Evolutionary conservation across 2,329 filamentous ascomycete species (phyloP).

Genomic region (Calonectria hongkongensis): DNA sequence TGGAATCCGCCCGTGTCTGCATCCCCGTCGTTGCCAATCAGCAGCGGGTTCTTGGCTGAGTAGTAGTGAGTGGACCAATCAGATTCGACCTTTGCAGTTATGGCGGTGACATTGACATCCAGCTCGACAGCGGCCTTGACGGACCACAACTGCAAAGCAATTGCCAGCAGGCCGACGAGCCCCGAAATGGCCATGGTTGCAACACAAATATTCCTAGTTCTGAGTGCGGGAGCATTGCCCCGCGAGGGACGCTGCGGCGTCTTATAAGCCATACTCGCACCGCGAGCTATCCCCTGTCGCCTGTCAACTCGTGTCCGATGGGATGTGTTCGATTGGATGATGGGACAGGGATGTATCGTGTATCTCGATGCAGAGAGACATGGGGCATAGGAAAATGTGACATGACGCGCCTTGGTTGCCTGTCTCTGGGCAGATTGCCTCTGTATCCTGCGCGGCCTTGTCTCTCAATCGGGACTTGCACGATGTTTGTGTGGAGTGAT

Average conservation of each 20-base stretch:
- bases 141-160: conserved; percentile 44
- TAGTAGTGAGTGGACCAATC: conserved; percentile 66
- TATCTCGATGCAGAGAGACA: conserved; percentile 14
- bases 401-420: conserved; percentile 23
- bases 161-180: conserved; percentile 48
- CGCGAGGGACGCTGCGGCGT: conserved; percentile 16
- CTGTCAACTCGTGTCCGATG: conserved; percentile 38
- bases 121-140: conserved; percentile 47
- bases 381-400: conserved; percentile 4
- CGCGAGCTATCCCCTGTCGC: conserved; percentile 35
- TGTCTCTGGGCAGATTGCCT: conserved; percentile 10
- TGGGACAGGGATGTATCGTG: conserved; percentile 2
- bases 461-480: not conserved
- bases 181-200: conserved; percentile 48
- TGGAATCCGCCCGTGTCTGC: conserved; percentile 66
- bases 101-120: conserved; percentile 57
- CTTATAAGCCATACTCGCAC: conserved; percentile 37
- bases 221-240: not conserved
- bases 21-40: conserved; percentile 68
- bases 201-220: conserved; percentile 35
- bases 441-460: conserved; percentile 7
- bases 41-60: conserved; percentile 56
- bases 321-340: conserved; percentile 35
- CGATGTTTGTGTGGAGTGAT: conserved; percentile 40
- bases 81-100: conserved; percentile 62